Evolutionary conservation across 331 rosid genomes (phyloP).

Genomic region (Stylosanthes scabra): DNA sequence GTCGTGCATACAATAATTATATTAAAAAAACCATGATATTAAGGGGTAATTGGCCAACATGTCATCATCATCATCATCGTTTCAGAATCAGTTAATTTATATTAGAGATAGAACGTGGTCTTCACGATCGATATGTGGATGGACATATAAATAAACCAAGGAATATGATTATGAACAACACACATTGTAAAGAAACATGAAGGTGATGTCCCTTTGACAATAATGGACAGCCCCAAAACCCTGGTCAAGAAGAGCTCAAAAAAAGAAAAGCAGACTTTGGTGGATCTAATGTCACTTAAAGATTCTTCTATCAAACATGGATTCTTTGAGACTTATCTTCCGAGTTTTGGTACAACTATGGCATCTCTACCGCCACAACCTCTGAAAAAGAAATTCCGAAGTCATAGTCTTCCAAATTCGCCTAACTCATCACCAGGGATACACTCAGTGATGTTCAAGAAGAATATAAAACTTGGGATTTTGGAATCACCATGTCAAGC

Average conservation of each 20-base stretch:
- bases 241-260: conserved; percentile 34
- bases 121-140: conserved; percentile 47
- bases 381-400: conserved; percentile 54
- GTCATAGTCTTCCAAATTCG: conserved; percentile 77
- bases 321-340: neutral
- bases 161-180: neutral
- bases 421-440: conserved; percentile 65
- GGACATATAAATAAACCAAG: conserved; percentile 39
- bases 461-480: conserved; percentile 42
- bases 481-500: conserved; percentile 38
- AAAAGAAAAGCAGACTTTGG: conserved; percentile 59
- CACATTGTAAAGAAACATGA: conserved; percentile 4
- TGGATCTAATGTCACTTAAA: conserved; percentile 56
- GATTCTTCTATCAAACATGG: conserved; percentile 21
- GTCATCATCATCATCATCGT: neutral
- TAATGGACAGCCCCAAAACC: conserved; percentile 25
- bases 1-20: no score
- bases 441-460: conserved; percentile 39
- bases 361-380: conserved; percentile 42
- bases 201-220: conserved; percentile 2
- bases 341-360: conserved; percentile 23
- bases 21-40: no score
- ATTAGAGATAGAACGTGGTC: conserved; percentile 49
- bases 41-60: no score
- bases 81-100: conserved; percentile 25